Base-by-base conservation (phyloP, 1,284 basidiomycete species). In the Thecaphora thlaspeos region DNA sequence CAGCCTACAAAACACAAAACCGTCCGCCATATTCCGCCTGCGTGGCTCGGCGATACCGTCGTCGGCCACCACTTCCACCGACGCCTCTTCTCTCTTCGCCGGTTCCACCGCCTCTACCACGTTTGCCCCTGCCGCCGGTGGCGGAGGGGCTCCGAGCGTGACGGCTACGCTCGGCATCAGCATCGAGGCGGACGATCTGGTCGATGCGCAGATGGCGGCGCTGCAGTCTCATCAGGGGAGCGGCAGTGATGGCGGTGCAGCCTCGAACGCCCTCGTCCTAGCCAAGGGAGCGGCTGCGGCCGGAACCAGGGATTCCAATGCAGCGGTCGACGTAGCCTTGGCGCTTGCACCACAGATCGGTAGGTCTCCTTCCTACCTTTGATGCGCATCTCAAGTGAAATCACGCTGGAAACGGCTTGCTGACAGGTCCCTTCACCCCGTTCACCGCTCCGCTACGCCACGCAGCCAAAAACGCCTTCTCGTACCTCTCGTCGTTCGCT, bases 11-110 rank as follows among this genome's bases (percentile, higher is more conserved):
- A 77, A 77, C 43, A 56, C 58, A 11, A 77, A 76, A 46, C 75
- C 75, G 0, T 73, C 70, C 21, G 70, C 75, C 36, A 75, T 77
- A n/a, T 77, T 72, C 55, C 62, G 66, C 4, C 34, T 67, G 14
- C 44, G 61, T 26, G 61, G 54, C 18, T 38, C 43, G 10, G 48
- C 41, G 22, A 34, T 43, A 21, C 38, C 53, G n/a, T 46, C 50
- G 10, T 28, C 26, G 11, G 5, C 26, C 26, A 28, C 26, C 26
- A 28, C 7, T n/a, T n/a, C 32, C 17, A 15, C 7, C 15, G 17
- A 8, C 37, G 15, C 19, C 4, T 46, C 43, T 17, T 46, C 43
- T 12, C 21, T 21, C 43, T 23, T 36, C 12, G 9, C 22, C 43
- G 32, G 15, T 36, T 23, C 43, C 28, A 15, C 36, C 30, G 19